phyloP scores from a whole-genome alignment of 2,329 filamentous ascomycete genomes.

The Fusarium sp. region DNA sequence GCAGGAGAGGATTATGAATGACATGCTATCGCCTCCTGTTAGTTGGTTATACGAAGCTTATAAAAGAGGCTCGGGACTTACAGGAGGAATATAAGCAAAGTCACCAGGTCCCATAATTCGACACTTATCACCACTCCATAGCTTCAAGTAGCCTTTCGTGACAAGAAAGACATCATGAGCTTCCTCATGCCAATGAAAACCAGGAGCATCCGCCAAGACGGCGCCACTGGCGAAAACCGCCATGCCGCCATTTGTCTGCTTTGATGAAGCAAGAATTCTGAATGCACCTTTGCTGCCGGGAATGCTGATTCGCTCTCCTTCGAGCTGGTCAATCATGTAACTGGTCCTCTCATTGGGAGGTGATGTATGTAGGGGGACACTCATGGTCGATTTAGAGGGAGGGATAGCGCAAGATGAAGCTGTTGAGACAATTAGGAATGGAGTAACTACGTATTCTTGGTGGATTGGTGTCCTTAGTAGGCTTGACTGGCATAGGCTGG shows the following conservation, averaged over 20 bases:
- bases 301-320: conserved; percentile 65
- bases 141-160: conserved; percentile 65
- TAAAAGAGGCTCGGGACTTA: conserved; percentile 43
- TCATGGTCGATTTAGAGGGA: conserved; percentile 42
- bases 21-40: conserved; percentile 52
- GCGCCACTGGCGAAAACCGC: conserved; percentile 64
- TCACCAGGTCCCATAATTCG: conserved; percentile 66
- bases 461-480: background rate
- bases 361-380: conserved; percentile 48
- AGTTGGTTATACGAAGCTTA: background rate
- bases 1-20: conserved; percentile 67
- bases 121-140: conserved; percentile 70
- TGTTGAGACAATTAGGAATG: background rate
- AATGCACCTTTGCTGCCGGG: conserved; percentile 65
- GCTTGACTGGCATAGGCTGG: background rate
- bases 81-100: conserved; percentile 69
- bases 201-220: conserved; percentile 59
- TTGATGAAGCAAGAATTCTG: conserved; percentile 63
- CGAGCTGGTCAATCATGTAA: conserved; percentile 62
- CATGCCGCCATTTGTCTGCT: conserved; percentile 64
- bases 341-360: conserved; percentile 54
- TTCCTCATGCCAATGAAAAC: conserved; percentile 68
- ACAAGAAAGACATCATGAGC: conserved; percentile 70
- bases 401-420: background rate
- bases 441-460: background rate